Evolutionary conservation across 2,329 filamentous ascomycete species (phyloP).

Genomic region (Aspergillus udagawae): DNA sequence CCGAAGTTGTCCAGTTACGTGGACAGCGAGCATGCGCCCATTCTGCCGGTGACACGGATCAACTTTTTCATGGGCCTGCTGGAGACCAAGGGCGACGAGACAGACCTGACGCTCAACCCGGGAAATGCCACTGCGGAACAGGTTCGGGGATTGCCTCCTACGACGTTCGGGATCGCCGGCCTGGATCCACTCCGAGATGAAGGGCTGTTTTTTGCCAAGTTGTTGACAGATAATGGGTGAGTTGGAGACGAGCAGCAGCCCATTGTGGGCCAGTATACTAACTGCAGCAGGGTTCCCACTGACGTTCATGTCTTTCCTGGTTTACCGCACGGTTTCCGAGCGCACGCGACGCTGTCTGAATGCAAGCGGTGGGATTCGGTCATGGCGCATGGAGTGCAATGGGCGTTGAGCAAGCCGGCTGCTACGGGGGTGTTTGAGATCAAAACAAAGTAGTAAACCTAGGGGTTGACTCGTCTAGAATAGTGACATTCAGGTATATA

Average conservation of each 20-base stretch:
- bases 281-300: conserved; percentile 42
- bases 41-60: conserved; percentile 42
- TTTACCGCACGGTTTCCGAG: conserved; percentile 51
- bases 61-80: conserved; percentile 28
- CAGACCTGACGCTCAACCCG: conserved; percentile 40
- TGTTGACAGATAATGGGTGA: conserved; percentile 43
- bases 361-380: conserved; percentile 28
- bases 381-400: conserved; percentile 26
- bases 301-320: conserved; percentile 49
- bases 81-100: conserved; percentile 19
- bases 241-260: conserved; percentile 5
- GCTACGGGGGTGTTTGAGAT: conserved; percentile 16
- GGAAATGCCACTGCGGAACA: conserved; percentile 28
- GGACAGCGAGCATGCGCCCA: conserved; percentile 47
- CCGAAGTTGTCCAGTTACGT: conserved; percentile 43
- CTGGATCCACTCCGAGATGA: conserved; percentile 50
- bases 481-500: background rate
- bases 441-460: conserved; percentile 3
- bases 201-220: conserved; percentile 45
- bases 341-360: conserved; percentile 23
- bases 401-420: conserved; percentile 22
- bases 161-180: conserved; percentile 45
- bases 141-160: conserved; percentile 42
- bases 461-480: background rate
- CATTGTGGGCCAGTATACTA: background rate